A percentile compares a stretch with the other conserved stretches of the same genome.
Conservation (phyloP, 164 flowering plant species). For the Platanus orientalis region DNA sequence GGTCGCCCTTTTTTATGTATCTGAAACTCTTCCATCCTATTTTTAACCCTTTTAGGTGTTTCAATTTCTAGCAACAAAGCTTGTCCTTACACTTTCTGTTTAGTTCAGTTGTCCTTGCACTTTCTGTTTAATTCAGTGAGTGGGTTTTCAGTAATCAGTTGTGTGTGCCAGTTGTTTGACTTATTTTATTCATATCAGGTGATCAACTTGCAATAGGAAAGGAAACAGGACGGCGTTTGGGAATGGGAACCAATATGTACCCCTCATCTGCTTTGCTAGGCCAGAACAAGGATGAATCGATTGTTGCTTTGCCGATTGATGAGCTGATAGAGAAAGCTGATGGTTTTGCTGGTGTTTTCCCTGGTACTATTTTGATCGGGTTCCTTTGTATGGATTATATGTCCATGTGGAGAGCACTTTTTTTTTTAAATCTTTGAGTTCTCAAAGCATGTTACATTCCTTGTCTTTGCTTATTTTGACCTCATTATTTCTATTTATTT, state of each 20-base stretch:
- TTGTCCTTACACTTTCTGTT: not conserved
- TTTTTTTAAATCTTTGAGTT: not conserved
- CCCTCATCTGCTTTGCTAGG: slow-evolving; percentile 86
- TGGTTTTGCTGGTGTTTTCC: slow-evolving; percentile 94
- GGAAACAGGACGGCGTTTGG: slow-evolving; percentile 85
- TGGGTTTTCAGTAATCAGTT: too few species aligned
- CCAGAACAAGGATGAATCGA: slow-evolving; percentile 69
- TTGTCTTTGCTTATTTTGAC: not conserved
- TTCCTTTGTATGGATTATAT: not conserved
- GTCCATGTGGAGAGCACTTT: not conserved
- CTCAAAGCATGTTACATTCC: not conserved
- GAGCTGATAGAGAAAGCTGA: slow-evolving; percentile 92
- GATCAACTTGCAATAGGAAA: slow-evolving; percentile 88
- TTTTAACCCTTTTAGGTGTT: not conserved
- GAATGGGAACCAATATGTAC: slow-evolving; percentile 96
- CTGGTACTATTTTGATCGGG: slow-evolving; percentile 40
- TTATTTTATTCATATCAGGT: slow-evolving; percentile 32
- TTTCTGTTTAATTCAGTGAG: too few species aligned
- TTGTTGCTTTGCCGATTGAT: slow-evolving; percentile 73
- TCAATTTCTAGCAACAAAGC: not conserved
- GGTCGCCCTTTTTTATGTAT: too few species aligned
- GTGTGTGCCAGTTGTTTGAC: not conserved
- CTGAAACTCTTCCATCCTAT: not conserved
- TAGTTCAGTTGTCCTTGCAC: too few species aligned
- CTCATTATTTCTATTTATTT: slow-evolving; percentile 15